These are phyloP conservation scores for Rhazya stricta DNA, from an alignment of 257 asterid species.

Conservation along the genomic window DNA sequence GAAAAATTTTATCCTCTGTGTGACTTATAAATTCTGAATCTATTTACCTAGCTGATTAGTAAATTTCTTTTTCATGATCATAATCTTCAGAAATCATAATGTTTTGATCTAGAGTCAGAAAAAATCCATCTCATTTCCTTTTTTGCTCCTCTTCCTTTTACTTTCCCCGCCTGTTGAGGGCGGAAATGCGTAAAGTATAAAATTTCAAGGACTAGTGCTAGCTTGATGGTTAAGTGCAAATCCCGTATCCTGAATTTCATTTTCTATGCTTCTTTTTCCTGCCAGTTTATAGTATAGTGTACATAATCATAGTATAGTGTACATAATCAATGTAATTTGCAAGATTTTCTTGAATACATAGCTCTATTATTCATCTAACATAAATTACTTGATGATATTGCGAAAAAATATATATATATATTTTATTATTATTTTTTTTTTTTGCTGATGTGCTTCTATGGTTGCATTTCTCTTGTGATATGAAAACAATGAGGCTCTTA, in stretches of 20 bases:
- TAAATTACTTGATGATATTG: background rate
- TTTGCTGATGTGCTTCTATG: background rate
- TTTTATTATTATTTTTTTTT: too few relatives aligned
- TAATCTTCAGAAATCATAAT: background rate
- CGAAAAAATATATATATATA: too few relatives aligned
- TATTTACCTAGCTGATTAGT: background rate
- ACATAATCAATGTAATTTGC: background rate
- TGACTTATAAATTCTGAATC: background rate
- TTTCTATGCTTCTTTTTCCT: background rate
- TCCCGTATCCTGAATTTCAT: background rate
- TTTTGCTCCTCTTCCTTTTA: background rate
- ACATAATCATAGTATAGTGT: background rate
- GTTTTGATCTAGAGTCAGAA: background rate
- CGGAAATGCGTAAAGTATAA: background rate
- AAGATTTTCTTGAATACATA: background rate
- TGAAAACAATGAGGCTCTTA: conserved; percentile 3
- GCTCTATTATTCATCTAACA: background rate
- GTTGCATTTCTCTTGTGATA: background rate
- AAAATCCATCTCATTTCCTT: background rate
- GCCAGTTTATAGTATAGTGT: background rate
- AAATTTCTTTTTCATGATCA: background rate
- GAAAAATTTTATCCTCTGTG: background rate
- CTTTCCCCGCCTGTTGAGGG: background rate
- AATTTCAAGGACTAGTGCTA: background rate
- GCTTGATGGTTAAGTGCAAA: background rate